phyloP scores from a whole-genome alignment of 345 rosid species.

The Mercurialis annua region DNA sequence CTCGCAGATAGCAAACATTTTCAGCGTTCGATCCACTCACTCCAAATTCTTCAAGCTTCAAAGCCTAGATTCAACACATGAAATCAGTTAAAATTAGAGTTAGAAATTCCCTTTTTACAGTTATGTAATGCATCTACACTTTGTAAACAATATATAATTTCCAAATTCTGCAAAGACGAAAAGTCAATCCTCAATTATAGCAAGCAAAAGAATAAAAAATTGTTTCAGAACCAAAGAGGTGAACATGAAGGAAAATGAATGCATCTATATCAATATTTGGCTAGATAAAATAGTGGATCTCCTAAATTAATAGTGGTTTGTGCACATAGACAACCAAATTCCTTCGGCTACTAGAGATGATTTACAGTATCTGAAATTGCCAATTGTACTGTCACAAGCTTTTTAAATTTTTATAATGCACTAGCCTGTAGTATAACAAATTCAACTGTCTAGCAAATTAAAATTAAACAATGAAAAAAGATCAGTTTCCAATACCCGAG shows the following conservation, averaged over 20 bases:
- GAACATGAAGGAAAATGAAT: not conserved
- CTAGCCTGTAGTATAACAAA: not conserved
- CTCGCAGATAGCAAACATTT: conserved; percentile 87
- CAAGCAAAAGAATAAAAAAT: not conserved
- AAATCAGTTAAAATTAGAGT: conserved; percentile 3
- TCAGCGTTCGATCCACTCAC: conserved; percentile 78
- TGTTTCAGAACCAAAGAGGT: not conserved
- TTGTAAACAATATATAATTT: not conserved
- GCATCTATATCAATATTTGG: not conserved
- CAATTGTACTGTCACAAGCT: not conserved
- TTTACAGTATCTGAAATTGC: not conserved
- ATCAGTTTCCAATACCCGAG: conserved; percentile 75
- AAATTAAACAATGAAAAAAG: conserved; percentile 21
- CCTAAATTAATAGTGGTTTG: not conserved
- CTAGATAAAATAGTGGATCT: not conserved
- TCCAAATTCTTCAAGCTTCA: conserved; percentile 98
- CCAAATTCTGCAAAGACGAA: not conserved
- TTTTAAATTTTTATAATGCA: not conserved
- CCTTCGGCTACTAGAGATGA: not conserved
- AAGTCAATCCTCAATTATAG: not conserved
- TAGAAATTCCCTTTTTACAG: not conserved
- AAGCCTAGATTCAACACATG: conserved; percentile 44
- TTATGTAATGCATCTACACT: not conserved
- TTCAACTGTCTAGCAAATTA: not conserved
- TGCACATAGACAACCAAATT: not conserved